Evolutionary conservation across 2,329 filamentous ascomycete genomes (phyloP).

Genomic region (Chaetothyriales sp.): DNA sequence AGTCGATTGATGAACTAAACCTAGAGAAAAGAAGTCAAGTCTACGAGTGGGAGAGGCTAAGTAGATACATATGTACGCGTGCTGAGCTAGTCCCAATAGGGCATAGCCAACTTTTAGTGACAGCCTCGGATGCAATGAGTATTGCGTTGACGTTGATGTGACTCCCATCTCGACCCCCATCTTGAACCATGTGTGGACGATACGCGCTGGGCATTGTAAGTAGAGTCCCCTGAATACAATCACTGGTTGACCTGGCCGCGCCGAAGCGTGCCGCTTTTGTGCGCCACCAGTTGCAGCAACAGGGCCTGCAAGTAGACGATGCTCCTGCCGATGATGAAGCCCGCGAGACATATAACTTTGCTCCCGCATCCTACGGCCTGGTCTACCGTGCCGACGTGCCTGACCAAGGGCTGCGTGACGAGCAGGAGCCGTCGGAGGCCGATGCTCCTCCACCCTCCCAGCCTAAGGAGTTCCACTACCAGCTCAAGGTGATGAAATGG

Average conservation of each 20-base stretch:
- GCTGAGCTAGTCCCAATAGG: too few species aligned
- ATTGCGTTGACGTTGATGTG: too few species aligned
- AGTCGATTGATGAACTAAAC: too few species aligned
- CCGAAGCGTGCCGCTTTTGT: constrained; percentile 61
- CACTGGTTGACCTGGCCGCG: constrained; percentile 3
- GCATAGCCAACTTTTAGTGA: too few species aligned
- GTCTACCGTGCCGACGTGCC: constrained; percentile 69
- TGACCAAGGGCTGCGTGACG: constrained; percentile 41
- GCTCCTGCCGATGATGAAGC: constrained; percentile 56
- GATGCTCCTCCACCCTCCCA: constrained; percentile 5
- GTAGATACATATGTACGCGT: too few species aligned
- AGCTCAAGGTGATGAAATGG: constrained; percentile 91
- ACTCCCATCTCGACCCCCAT: too few species aligned
- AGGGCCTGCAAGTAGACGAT: constrained; percentile 59
- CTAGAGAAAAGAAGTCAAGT: too few species aligned
- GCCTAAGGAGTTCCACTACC: constrained; percentile 47
- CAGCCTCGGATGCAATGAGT: too few species aligned
- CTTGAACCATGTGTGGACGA: constrained; percentile 48
- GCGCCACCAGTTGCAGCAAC: constrained; percentile 56
- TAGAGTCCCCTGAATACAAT: constrained; percentile 11
- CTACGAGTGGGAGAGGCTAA: too few species aligned
- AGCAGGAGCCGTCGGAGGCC: constrained; percentile 12
- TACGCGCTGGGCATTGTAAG: constrained; percentile 51
- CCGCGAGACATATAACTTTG: constrained; percentile 80
- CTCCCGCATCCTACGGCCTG: constrained; percentile 70